phyloP scores from a whole-genome alignment of 176 grass and related monocot genomes.

The Zoysia pacifica region DNA sequence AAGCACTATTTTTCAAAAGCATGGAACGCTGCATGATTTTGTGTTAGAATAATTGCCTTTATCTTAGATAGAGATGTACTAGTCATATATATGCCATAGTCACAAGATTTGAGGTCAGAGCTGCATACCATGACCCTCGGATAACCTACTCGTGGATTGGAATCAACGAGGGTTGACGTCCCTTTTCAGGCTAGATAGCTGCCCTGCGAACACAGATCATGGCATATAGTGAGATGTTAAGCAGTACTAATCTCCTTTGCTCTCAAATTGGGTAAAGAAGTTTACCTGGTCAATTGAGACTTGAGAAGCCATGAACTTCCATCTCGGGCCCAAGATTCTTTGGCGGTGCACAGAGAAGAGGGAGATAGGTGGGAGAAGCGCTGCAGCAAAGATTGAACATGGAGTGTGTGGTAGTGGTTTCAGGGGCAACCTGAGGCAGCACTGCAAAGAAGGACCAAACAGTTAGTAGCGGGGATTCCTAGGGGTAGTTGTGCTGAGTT shows the following conservation, averaged over 20 bases:
- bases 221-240: not conserved
- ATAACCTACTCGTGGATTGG: not conserved
- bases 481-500: not conserved
- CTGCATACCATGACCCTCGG: not conserved
- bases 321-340: not conserved
- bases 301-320: not conserved
- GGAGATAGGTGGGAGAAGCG: not conserved
- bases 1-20: not conserved
- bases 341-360: not conserved
- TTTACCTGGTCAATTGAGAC: not conserved
- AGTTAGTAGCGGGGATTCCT: not conserved
- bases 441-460: no score
- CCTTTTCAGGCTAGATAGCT: not conserved
- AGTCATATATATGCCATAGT: not conserved
- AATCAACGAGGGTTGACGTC: not conserved
- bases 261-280: no score
- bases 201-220: not conserved
- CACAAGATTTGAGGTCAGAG: not conserved
- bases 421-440: not conserved
- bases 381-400: not conserved
- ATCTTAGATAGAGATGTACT: constrained; percentile 11
- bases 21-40: not conserved
- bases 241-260: not conserved
- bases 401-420: not conserved
- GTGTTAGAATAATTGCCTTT: constrained; percentile 8